Evolutionary conservation across 176 grass and related monocot species (phyloP), one percentile per base, ranked within the genome.

Genomic region (Phragmites australis): DNA sequence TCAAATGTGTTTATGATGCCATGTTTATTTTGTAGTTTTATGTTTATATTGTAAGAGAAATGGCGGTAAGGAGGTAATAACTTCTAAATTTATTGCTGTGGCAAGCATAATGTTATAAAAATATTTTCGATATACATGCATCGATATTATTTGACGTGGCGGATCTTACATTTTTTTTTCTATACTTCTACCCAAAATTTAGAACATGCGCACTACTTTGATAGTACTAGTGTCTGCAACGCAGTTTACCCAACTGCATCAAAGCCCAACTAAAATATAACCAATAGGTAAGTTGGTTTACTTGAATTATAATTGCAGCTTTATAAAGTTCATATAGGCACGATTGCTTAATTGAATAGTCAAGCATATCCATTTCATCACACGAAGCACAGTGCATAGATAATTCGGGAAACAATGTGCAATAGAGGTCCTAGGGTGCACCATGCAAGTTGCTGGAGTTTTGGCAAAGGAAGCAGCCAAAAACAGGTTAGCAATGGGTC

Each of bases 291-390:
- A 1, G 52, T 42, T n/a, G 13, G 18, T 4, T 41, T 42, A 9
- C 22, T 40, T 30, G 17, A 52, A 70, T 25, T 51, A 37, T 31
- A 23, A 22, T 26, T 41, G 18, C 6, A 68, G 17, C 25, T 70
- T 6, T 31, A 5, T 5, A 26, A 43, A 39, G 1, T 31, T 53
- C 57, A 15, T 62, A 64, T 11, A 25, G 19, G 19, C 34, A 29
- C 54, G 14, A 15, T 58, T 50, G 29, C 77, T 77, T 60, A 50
- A 27, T 50, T 5, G 11, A 27, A 48, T 55, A 43, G 32, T 61
- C 41, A 82, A 82, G 76, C 43, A 62, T 77, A 70, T 64, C 44
- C 39, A 81, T 67, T 73, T 9, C 31, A n/a, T 8, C 78, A 65
- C 66, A 64, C 64, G 65, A 61, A 15, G 56, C 56, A 72, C 31